These are phyloP conservation scores for Nakaseomyces glabratus DNA, from an alignment of 1,139 yeast species.

Conservation along the genomic window DNA sequence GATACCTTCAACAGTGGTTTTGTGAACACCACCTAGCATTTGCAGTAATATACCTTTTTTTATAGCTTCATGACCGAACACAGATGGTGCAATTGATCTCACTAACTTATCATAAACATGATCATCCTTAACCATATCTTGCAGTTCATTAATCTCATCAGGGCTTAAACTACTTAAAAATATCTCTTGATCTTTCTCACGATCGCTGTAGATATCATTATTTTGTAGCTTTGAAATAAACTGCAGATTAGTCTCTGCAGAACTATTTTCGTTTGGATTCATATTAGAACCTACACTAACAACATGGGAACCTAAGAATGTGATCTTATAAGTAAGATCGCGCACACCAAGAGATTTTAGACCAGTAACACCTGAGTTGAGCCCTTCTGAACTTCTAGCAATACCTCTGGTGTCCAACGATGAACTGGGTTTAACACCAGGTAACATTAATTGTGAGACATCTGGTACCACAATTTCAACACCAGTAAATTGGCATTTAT, in stretches of 20 bases:
- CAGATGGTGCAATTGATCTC: conserved; percentile 90
- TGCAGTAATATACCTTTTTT: conserved; percentile 88
- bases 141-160: conserved; percentile 75
- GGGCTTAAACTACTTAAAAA: conserved; percentile 73
- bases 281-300: conserved; percentile 30
- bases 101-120: conserved; percentile 81
- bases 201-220: conserved; percentile 28
- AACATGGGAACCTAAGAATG: conserved; percentile 89
- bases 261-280: conserved; percentile 11
- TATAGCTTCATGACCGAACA: conserved; percentile 90
- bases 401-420: conserved; percentile 59
- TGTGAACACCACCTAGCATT: conserved; percentile 92
- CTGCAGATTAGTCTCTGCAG: conserved; percentile 26
- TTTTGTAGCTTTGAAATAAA: conserved; percentile 20
- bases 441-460: conserved; percentile 88
- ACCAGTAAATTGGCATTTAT: conserved; percentile 89
- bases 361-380: conserved; percentile 80
- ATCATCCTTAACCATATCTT: conserved; percentile 85
- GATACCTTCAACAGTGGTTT: conserved; percentile 88
- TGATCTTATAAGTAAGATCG: conserved; percentile 84
- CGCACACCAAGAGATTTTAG: conserved; percentile 83
- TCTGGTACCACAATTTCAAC: conserved; percentile 95
- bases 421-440: conserved; percentile 88
- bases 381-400: conserved; percentile 55
- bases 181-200: conserved; percentile 60